These are phyloP conservation scores for Globomyces sp. DNA, from an alignment of 371 early-diverging fungal genomes.

Conservation along the genomic window DNA sequence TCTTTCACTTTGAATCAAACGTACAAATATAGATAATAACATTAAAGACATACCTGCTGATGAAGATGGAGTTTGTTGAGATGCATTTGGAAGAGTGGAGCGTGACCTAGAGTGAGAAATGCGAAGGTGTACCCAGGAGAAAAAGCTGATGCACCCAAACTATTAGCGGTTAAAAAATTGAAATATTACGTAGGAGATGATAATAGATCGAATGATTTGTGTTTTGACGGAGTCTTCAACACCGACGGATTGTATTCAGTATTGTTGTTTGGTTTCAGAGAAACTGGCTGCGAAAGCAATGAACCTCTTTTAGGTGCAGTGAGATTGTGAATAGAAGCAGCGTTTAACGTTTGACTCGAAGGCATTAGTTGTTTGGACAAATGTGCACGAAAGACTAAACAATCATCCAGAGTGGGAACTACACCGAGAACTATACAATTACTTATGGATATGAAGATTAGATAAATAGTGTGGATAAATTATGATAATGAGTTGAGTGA, in stretches of 20 bases:
- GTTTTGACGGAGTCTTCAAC: neutral
- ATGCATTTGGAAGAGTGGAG: no score
- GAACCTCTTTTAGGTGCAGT: neutral
- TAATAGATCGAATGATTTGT: constrained; percentile 6
- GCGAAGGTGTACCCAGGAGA: constrained; percentile 16
- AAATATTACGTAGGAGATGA: constrained; percentile 8
- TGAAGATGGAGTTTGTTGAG: no score
- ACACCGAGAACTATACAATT: neutral
- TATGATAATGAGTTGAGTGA: neutral
- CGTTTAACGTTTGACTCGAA: no score
- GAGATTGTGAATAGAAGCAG: constrained; percentile 7
- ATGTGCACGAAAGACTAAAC: no score
- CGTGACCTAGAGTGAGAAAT: no score
- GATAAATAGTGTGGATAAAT: neutral
- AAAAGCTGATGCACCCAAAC: constrained; percentile 17
- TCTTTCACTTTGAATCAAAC: no score
- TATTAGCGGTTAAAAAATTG: constrained; percentile 1
- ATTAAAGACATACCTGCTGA: no score
- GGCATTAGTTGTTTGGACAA: no score
- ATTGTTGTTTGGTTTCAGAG: neutral
- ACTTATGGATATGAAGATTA: neutral
- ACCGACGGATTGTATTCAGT: neutral
- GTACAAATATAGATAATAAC: no score
- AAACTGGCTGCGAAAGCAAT: neutral
- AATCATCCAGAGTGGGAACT: no score